Base-by-base conservation (phyloP, 306 rosid genomes). In the Cicer judaicum region DNA sequence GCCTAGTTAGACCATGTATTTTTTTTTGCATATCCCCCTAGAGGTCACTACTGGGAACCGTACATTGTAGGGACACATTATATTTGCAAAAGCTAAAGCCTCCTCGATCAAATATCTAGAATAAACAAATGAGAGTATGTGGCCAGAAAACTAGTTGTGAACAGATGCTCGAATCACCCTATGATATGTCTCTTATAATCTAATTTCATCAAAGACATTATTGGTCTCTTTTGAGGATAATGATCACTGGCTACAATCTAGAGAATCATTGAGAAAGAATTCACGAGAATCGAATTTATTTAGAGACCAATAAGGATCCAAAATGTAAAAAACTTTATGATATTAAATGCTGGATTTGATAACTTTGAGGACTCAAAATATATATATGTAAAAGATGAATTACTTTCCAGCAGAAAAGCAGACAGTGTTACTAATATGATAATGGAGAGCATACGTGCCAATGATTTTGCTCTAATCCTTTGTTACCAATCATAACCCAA, bases 351-450 rank as follows among this genome's bases (percentile, higher is more conserved):
- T 62, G 36, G 60, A 72, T 41, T 43, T 29, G 56, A 84, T 46
- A 54, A 34, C 78, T 77, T 77, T 56, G 7, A 19, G n/a, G 43
- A 65, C 15, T 73, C 79, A 16, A 70, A 54, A 77, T 36, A 49
- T 29, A 29, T 55, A 29, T 55, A 6, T 49, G 57, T 46, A 71
- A 86, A 83, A 83, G 87, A 75, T 70, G n/a, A 56, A 16, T 15
- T 52, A 48, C 83, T 86, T 86, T 86, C 38, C 68, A 55, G 34
- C 34, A 47, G 10, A 49, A 77, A 70, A 77, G 81, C 21, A 74
- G 47, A 47, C 21, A 69, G 47, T 64, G 76, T 74, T 70, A 75
- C 5, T 66, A 19, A 6, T 10, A 60, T 77, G 46, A 12, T 16
- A 78, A 10, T 68, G 70, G 74, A 40, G 21, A 66, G 59, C 39